Conservation (phyloP, 106 monocot genomes). For the Dioscorea dumetorum region DNA sequence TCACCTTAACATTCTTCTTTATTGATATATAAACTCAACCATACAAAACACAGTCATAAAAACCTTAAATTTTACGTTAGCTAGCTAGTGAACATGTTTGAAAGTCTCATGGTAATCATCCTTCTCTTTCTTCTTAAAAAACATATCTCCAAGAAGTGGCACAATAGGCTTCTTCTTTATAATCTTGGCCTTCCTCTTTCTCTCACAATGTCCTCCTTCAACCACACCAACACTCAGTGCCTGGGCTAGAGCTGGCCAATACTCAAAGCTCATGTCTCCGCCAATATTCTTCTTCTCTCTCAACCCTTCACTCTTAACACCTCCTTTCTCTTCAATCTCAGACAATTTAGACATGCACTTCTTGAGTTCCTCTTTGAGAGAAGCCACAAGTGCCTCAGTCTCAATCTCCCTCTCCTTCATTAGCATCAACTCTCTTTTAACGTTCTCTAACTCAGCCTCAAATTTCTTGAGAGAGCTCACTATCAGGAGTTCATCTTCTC, state of each 20-base stretch:
- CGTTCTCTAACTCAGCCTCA: neutral
- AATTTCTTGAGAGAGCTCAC: conserved; percentile 1
- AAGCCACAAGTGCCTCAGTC: neutral
- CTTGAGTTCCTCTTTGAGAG: neutral
- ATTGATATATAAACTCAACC: too few relatives aligned
- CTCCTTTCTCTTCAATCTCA: neutral
- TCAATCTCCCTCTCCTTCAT: conserved; percentile 10
- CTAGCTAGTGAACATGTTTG: too few relatives aligned
- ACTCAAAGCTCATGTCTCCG: neutral
- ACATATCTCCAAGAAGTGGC: conserved; percentile 1
- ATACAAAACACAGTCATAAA: too few relatives aligned
- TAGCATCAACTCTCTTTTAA: conserved; percentile 3
- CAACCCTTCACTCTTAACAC: neutral
- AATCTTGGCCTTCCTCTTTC: neutral
- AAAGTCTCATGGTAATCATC: too few relatives aligned
- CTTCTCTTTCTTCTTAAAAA: neutral
- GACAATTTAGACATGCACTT: conserved; percentile 6
- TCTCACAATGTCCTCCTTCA: neutral
- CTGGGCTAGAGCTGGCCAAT: neutral
- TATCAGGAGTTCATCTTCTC: neutral
- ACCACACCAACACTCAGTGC: too few relatives aligned
- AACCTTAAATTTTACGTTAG: too few relatives aligned
- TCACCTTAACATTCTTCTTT: too few relatives aligned
- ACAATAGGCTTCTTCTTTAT: conserved; percentile 6
- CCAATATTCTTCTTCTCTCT: neutral